Evolutionary conservation across 805 yeast species (phyloP).

Genomic region (Candida pini): DNA sequence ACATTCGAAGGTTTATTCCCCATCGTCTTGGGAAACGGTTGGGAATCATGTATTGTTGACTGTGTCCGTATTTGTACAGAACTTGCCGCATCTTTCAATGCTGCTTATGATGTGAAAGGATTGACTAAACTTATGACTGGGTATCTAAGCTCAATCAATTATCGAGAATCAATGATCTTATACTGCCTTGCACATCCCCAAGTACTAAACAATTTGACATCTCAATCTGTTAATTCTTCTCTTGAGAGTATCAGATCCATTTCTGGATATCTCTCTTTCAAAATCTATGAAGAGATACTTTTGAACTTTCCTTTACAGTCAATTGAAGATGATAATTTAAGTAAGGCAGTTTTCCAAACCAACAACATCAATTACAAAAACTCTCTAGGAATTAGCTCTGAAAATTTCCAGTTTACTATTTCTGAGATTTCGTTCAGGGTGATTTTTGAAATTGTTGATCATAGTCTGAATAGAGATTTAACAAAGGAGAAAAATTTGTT

Average conservation of each 20-base stretch:
- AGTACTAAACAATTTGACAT: too few relatives aligned
- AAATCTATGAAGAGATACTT: slow-evolving; percentile 9
- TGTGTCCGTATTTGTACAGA: too few relatives aligned
- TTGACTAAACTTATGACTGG: slow-evolving; percentile 2
- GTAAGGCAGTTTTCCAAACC: slow-evolving; percentile 12
- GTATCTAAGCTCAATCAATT: slow-evolving; percentile 10
- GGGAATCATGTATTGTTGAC: too few relatives aligned
- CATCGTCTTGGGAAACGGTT: too few relatives aligned
- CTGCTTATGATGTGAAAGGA: slow-evolving; percentile 1
- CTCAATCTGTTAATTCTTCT: too few relatives aligned
- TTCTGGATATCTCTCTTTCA: slow-evolving; percentile 22
- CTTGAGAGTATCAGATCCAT: too few relatives aligned
- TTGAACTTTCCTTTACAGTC: slow-evolving; percentile 10
- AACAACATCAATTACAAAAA: slow-evolving; percentile 14
- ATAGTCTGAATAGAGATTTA: slow-evolving; percentile 24
- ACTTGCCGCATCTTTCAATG: too few relatives aligned
- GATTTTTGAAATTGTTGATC: slow-evolving; percentile 28
- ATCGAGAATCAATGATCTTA: slow-evolving; percentile 14
- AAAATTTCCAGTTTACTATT: slow-evolving; percentile 7
- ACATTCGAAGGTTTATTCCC: too few relatives aligned
- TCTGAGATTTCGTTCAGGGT: slow-evolving; percentile 17
- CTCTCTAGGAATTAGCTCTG: slow-evolving; percentile 17
- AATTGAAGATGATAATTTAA: slow-evolving; percentile 8
- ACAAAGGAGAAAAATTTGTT: slow-evolving; percentile 17
- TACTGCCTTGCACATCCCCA: slow-evolving; percentile 11